Evolutionary conservation across 306 rosid genomes (phyloP), one percentile per base, ranked within the genome.

Genomic region (Begonia peltatifolia): DNA sequence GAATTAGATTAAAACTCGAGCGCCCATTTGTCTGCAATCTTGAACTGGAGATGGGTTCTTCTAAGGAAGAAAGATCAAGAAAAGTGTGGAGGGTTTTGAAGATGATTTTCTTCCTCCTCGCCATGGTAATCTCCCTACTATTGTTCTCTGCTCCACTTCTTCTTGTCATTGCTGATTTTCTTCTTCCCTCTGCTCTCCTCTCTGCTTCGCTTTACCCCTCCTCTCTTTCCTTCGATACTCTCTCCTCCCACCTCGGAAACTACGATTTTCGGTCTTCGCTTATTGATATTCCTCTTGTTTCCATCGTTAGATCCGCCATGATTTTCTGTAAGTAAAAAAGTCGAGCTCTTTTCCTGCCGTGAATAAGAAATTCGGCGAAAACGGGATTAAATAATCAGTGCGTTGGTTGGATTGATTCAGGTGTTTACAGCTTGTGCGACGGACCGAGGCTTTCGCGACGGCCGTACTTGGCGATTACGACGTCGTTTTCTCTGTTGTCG

Each of bases 361-460:
- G 38, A 2, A 2, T 52, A 23, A 11, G 13, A 11, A 18, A 18
- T 10, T 52, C 25, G 5, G 8, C 0, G 52, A 11, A 9, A 8
- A 42, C 42, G 12, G 57, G 10, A 6, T 10, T 47, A 10, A 22
- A 46, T 23, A 1, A n/a, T 30, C 9, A 7, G 14, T 9, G 41
- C 14, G 7, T 16, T 9, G 13, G 22, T 23, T 18, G 13, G 38
- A 0, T 30, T 42, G 54, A 4, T 58, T 25, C 13, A 89, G 97
- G 97, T 65, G 87, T 89, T 63, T 89, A 89, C 61, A 76, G 94
- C 60, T 64, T 72, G 36, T 89, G 95, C 11, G 87, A 89, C 63
- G 95, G 97, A 25, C 95, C 90, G 1, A 74, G 77, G 18, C 83
- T 89, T 6, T 84, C 95, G 1, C 44, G 78, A 46, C 84, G 90